A percentile compares a stretch with the other conserved stretches of the same genome.
Conservation (phyloP, 1,139 yeast species). For the Protomyces macrosporus region DNA sequence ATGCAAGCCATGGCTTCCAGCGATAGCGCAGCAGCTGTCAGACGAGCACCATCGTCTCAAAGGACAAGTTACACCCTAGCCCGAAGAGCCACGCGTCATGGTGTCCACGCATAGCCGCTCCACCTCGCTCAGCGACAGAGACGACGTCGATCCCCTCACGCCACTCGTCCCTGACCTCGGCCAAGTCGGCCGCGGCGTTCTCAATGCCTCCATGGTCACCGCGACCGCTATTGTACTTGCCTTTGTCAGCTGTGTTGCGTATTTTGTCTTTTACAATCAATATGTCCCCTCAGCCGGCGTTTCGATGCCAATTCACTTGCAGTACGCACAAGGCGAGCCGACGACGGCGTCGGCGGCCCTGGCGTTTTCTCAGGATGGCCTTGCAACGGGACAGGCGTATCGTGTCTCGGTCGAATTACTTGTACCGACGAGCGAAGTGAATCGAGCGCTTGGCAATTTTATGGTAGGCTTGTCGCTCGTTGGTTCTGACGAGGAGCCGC, state of each 20-base stretch:
- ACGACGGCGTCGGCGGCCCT: constrained; percentile 8
- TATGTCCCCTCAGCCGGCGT: constrained; percentile 14
- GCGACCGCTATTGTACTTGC: constrained; percentile 6
- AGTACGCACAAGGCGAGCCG: background rate
- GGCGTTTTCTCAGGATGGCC: background rate
- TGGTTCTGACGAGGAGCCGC: constrained; percentile 1
- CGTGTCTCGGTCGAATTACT: constrained; percentile 8
- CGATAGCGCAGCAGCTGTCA: no score
- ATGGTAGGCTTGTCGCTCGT: constrained; percentile 15
- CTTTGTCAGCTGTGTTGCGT: constrained; percentile 9
- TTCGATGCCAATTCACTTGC: background rate
- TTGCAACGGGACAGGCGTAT: constrained; percentile 18
- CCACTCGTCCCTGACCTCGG: background rate
- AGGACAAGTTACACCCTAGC: no score
- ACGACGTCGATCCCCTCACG: no score
- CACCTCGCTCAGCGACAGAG: no score
- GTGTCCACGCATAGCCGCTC: no score
- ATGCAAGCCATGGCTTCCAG: no score
- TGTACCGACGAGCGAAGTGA: constrained; percentile 12
- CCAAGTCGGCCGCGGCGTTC: constrained; percentile 6
- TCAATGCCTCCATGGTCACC: constrained; percentile 4
- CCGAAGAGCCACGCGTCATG: no score
- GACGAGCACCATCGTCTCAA: no score
- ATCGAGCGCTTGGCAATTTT: constrained; percentile 22
- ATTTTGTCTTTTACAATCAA: constrained; percentile 12